Evolutionary conservation across 306 rosid species (phyloP).

Genomic region (Dalbergia cochinchinensis): DNA sequence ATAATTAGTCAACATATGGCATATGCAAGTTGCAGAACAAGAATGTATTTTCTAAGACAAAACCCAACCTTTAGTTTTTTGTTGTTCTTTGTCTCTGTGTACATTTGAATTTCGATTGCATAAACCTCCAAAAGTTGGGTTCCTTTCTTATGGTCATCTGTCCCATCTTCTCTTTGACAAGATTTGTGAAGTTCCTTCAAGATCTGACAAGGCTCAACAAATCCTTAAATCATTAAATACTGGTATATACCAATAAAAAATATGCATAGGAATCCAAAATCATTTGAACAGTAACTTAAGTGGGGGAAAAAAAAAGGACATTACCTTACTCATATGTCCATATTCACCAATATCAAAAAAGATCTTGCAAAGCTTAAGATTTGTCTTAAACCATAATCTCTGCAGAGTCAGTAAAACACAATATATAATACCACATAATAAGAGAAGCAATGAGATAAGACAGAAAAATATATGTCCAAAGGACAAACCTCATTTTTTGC

Average conservation of each 20-base stretch:
- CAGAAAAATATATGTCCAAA: constrained; percentile 28
- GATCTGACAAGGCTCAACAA: constrained; percentile 62
- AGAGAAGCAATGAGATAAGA: not conserved
- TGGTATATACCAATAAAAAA: constrained; percentile 26
- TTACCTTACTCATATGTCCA: constrained; percentile 97
- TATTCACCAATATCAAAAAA: constrained; percentile 98
- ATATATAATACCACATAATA: constrained; percentile 30
- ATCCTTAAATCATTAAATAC: constrained; percentile 33
- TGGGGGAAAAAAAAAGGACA: not conserved
- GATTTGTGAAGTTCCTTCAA: constrained; percentile 95
- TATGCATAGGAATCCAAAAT: constrained; percentile 7
- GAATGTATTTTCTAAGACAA: constrained; percentile 32
- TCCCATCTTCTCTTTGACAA: constrained; percentile 95
- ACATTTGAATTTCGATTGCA: constrained; percentile 97
- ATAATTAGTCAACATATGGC: not conserved
- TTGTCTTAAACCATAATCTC: constrained; percentile 99
- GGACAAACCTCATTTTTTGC: constrained; percentile 90
- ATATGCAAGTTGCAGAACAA: not conserved
- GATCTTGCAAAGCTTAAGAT: constrained; percentile 97
- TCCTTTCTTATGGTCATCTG: constrained; percentile 99
- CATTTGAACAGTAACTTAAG: constrained; percentile 8
- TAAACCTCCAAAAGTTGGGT: constrained; percentile 95
- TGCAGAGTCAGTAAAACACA: constrained; percentile 45
- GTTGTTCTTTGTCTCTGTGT: constrained; percentile 97
- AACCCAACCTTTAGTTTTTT: constrained; percentile 91